A percentile compares a stretch with the other conserved stretches of the same genome.
phyloP scores from a whole-genome alignment of 306 rosid genomes.

The Cucurbita argyrosperma region DNA sequence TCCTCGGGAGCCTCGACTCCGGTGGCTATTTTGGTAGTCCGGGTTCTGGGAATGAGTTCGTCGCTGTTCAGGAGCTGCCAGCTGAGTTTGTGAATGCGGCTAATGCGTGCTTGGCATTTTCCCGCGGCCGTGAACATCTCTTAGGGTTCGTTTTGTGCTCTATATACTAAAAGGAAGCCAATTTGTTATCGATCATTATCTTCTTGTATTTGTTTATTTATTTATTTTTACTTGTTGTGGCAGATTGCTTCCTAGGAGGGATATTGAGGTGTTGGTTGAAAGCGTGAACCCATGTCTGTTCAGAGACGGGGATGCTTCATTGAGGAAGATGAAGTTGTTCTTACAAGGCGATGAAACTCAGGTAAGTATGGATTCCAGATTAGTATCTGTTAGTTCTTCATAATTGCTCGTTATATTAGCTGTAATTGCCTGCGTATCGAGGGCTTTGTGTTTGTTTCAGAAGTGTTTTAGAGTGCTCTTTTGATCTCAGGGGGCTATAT shows the following conservation, averaged over 20 bases:
- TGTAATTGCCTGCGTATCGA: background rate
- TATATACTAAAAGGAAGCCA: background rate
- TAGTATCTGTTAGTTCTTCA: background rate
- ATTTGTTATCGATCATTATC: background rate
- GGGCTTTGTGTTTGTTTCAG: background rate
- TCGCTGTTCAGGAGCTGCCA: constrained; percentile 7
- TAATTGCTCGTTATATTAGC: background rate
- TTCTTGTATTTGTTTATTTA: background rate
- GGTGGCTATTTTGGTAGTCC: constrained; percentile 22
- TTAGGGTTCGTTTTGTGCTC: constrained; percentile 28
- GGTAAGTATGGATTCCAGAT: constrained; percentile 27
- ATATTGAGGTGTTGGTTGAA: constrained; percentile 43
- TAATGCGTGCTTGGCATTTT: constrained; percentile 45
- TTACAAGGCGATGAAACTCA: constrained; percentile 16
- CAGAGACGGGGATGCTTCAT: constrained; percentile 28
- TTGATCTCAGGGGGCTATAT: background rate
- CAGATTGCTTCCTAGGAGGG: constrained; percentile 64
- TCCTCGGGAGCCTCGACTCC: constrained; percentile 36
- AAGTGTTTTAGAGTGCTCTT: background rate
- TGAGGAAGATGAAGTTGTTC: constrained; percentile 38
- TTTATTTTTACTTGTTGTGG: background rate
- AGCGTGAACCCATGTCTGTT: constrained; percentile 50
- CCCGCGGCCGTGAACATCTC: constrained; percentile 42
- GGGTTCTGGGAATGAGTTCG: constrained; percentile 11
- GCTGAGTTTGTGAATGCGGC: constrained; percentile 29